Evolutionary conservation across 331 rosid genomes (phyloP), one percentile per base, ranked within the genome.

Genomic region (Malus hybrid): DNA sequence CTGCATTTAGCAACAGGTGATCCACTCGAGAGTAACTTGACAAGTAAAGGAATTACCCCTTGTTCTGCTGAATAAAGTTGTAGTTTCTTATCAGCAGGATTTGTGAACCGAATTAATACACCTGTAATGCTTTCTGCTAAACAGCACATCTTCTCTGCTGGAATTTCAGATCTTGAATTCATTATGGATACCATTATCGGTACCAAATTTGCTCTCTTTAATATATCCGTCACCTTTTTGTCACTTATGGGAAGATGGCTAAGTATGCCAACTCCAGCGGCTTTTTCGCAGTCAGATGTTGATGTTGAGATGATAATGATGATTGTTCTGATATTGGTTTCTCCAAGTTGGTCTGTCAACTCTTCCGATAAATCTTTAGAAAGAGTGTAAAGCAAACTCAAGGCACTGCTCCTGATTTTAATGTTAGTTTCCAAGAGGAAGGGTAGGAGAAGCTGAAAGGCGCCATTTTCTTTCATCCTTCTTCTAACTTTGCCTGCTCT

Each of bases 401-500:
- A 83, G 68, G 88, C 89, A 72, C 79, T 81, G 50, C 80, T 77
- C 58, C 93, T 80, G 76, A 87, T 87, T 79, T 83, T 80, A 28
- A 75, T 48, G 84, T 79, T 83, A 48, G 77, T 84, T 81, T 94
- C 99, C 83, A 71, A 81, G 75, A 92, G 76, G 79, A 91, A 86
- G 8, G 99, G 97, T 26, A 89, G 75, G 63, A 94, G 88, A 44
- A 92, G 97, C 81, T 90, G 93, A 82, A 90, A 81, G 24, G 99
- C 96, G 30, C 96, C 90, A 74, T 78, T 86, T 79, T 92, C 92
- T 71, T 82, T 88, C 97, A 94, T 92, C 74, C 82, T 92, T 56
- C 84, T 80, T 77, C 92, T 78, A 24, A 90, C 89, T 78, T 77
- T 84, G 64, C 87, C 78, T 6, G 95, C 96, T 75, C 87, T 82